Evolutionary conservation across 345 rosid genomes (phyloP), one percentile per base, ranked within the genome.

Genomic region (Geranium brycei): DNA sequence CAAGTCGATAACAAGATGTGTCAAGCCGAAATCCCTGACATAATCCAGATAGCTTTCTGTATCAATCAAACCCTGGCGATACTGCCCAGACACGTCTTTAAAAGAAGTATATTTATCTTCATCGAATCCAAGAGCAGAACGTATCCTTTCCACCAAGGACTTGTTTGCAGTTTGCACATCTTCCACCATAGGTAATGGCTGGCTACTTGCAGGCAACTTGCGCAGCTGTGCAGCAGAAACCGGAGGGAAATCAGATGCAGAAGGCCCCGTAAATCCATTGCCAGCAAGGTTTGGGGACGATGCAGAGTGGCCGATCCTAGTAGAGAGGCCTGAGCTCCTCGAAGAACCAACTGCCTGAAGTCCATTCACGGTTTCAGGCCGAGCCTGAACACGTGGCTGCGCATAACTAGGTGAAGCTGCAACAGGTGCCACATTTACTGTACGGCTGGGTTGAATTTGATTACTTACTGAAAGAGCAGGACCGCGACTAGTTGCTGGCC

Each of bases 131-230:
- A 95, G 79, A 7, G 91, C 96, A 66, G 83, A 58, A 19, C 81
- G 85, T 58, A 91, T 84, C 73, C 81, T 85, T 77, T 95, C 96
- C 58, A 95, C 85, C 83, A 95, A 66, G 11, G 92, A 82, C 68
- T 74, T 91, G 77, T 95, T 91, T 30, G 95, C 91, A 57, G 84
- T 75, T 12, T 87, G 96, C 68, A 85, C 86, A 72, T 87, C 81
- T 66, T 70, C 82, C 58, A 69, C 79, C 7, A 69, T 66, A 7
- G 62, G 76, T 19, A 62, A 60, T 12, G 74, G 75, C 60, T 23
- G 28, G 28, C 28, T 23, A 23, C 28, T 23, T 23, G 28, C 28
- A 23, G 86, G 71, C 35, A 63, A 28, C 71, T 75, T 84, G 47
- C 60, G 80, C 19, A 76, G 61, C 57, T 68, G 81, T 51, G 65